Base-by-base conservation (phyloP, 495 filamentous ascomycete species). In the Cudoniella acicularis region DNA sequence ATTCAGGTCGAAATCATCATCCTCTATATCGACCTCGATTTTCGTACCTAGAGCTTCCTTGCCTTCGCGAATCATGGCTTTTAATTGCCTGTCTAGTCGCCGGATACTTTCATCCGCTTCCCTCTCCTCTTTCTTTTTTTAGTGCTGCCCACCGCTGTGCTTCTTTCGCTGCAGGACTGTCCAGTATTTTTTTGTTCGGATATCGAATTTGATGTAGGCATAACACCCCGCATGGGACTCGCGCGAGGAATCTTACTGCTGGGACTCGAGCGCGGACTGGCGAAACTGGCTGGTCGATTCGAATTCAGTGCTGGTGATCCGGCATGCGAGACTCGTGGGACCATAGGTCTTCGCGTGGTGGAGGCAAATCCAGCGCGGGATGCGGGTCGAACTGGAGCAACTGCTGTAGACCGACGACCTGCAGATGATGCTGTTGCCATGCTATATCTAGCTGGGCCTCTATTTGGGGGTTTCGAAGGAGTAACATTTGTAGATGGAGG, bases 61-160 rank as follows among this genome's bases (percentile, higher is more conserved):
- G 0, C 91, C 94, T 69, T 97, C 86, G 8, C 85, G 72, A 45
- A 98, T 96, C 89, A 98, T 90, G 26, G 80, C 85, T 64, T 87
- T 83, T 23, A 97, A 72, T 64, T 86, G 84, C 40, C 83, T 77
- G 66, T 93, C 94, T 69, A 97, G 82, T 20, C 86, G 82, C 54
- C 83, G 82, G 52, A 98, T 80, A 52, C 86, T 85, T 43, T 83
- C 82, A 64, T 97, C 92, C 17, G 87, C 83, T 63, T 94, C 90
- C 47, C 84, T 77, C 62, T 96, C 92, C 22, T 86, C 85, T 40
- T 83, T 82, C 20, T 83, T 75, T 59, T n/a, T 83, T 81, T 64
- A 81, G 77, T 17, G 85, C 85, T 18, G 88, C 83, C 60, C 88
- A 79, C 45, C 79, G 75, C 64, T 85, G 84, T 11, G 87, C 86